phyloP scores from a whole-genome alignment of 2,329 filamentous ascomycete genomes.

The Cercospora citrullina region DNA sequence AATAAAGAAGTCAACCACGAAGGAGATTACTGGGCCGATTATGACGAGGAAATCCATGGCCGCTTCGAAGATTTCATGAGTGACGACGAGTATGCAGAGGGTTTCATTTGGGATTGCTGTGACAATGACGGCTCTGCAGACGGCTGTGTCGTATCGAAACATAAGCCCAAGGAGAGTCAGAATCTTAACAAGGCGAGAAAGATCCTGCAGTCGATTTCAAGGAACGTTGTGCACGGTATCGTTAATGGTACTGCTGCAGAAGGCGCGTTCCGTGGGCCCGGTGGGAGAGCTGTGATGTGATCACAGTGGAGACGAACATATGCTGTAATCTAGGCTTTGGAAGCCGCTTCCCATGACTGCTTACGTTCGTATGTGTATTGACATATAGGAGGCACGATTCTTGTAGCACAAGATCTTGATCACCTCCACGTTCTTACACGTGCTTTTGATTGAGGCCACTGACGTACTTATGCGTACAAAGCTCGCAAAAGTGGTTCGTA shows the following conservation, averaged over 20 bases:
- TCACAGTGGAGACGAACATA: background rate
- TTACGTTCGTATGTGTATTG: background rate
- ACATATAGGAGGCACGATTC: background rate
- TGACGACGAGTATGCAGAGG: too few species aligned
- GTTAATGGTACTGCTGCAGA: background rate
- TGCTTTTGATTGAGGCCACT: background rate
- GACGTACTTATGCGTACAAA: background rate
- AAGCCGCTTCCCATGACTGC: background rate
- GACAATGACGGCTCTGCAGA: background rate
- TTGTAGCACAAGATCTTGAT: background rate
- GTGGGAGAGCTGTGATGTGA: slow-evolving; percentile 1
- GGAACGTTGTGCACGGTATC: background rate
- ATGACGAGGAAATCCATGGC: too few species aligned
- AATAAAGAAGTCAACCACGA: too few species aligned
- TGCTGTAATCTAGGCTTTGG: background rate
- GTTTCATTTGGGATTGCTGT: background rate
- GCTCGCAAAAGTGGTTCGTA: slow-evolving; percentile 7
- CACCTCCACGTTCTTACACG: background rate
- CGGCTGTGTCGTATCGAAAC: slow-evolving; percentile 8
- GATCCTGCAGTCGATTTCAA: background rate
- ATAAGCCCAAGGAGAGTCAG: background rate
- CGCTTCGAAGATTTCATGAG: too few species aligned
- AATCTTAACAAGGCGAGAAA: background rate
- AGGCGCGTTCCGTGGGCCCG: background rate
- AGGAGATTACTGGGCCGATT: too few species aligned